These are phyloP conservation scores for Rhodotorula mucilaginosa DNA, from an alignment of 1,284 basidiomycete species.

Conservation along the genomic window DNA sequence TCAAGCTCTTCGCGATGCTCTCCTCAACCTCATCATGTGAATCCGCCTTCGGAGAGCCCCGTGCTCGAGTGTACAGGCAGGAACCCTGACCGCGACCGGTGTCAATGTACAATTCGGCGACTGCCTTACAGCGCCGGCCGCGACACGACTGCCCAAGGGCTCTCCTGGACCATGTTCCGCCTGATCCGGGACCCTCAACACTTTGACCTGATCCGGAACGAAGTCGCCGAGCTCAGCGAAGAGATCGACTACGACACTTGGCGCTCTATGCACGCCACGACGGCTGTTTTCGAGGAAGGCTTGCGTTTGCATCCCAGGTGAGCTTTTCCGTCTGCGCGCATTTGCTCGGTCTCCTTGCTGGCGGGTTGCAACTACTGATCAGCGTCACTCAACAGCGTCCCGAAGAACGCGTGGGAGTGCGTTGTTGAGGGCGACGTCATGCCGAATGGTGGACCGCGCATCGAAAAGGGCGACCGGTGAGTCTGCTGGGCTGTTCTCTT, in stretches of 20 bases:
- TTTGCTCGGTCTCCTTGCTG: neutral
- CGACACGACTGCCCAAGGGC: conserved; percentile 37
- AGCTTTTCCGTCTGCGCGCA: neutral
- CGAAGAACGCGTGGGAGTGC: conserved; percentile 26
- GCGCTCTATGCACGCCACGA: conserved; percentile 18
- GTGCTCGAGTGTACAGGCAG: too few species aligned
- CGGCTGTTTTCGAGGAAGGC: conserved; percentile 36
- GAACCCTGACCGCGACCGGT: conserved; percentile 15
- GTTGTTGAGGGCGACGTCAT: conserved; percentile 33
- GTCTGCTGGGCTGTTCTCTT: neutral
- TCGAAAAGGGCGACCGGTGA: conserved; percentile 38
- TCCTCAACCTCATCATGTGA: conserved; percentile 36
- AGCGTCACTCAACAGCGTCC: neutral
- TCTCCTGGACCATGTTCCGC: conserved; percentile 27
- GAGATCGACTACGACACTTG: conserved; percentile 29
- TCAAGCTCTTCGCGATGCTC: conserved; percentile 27
- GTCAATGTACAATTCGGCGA: neutral
- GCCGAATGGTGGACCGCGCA: conserved; percentile 33
- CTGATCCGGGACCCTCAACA: conserved; percentile 9
- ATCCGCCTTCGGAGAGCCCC: too few species aligned
- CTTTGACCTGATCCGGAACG: conserved; percentile 9
- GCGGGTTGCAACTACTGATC: neutral
- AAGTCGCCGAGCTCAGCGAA: conserved; percentile 17
- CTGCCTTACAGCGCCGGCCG: conserved; percentile 2
- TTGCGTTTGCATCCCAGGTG: conserved; percentile 37